phyloP scores from a whole-genome alignment of 495 filamentous ascomycete species.

The Stereocaulon alpinum region DNA sequence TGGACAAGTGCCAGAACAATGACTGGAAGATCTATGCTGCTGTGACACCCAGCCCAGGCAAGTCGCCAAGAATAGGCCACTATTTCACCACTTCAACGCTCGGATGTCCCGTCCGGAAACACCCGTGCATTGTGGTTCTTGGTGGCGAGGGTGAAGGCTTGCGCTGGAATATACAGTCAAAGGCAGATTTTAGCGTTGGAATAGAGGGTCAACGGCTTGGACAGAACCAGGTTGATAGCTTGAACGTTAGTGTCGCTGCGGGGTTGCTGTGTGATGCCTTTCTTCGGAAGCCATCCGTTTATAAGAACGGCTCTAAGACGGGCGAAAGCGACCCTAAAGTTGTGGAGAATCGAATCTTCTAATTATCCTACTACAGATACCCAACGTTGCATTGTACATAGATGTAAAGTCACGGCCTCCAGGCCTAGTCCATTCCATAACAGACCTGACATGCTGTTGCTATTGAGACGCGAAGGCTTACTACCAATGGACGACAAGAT shows the following conservation, averaged over 20 bases:
- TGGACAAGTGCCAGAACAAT: constrained; percentile 50
- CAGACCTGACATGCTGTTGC: no score
- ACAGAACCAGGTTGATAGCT: constrained; percentile 53
- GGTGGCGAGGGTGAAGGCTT: constrained; percentile 78
- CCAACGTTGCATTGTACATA: background rate
- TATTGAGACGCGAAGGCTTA: background rate
- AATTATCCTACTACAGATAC: background rate
- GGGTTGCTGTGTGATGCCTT: constrained; percentile 62
- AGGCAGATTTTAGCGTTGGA: constrained; percentile 51
- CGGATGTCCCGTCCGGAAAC: constrained; percentile 37
- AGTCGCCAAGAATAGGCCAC: background rate
- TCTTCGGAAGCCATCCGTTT: constrained; percentile 26
- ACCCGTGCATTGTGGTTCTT: constrained; percentile 69
- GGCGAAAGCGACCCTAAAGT: background rate
- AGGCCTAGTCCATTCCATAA: no score
- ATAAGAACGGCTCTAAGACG: background rate
- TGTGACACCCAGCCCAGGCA: constrained; percentile 38
- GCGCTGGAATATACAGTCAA: constrained; percentile 43
- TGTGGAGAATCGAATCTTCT: constrained; percentile 7
- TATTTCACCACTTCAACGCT: constrained; percentile 22
- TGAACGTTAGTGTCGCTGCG: constrained; percentile 83
- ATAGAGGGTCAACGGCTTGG: constrained; percentile 39
- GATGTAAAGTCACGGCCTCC: background rate
- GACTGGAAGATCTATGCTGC: constrained; percentile 85
- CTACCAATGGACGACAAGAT: background rate